Percentiles rank a stretch among this genome's conserved stretches.
These are phyloP conservation scores for Hypoxylon trugodes DNA, from an alignment of 495 filamentous ascomycete species.

Conservation along the genomic window DNA sequence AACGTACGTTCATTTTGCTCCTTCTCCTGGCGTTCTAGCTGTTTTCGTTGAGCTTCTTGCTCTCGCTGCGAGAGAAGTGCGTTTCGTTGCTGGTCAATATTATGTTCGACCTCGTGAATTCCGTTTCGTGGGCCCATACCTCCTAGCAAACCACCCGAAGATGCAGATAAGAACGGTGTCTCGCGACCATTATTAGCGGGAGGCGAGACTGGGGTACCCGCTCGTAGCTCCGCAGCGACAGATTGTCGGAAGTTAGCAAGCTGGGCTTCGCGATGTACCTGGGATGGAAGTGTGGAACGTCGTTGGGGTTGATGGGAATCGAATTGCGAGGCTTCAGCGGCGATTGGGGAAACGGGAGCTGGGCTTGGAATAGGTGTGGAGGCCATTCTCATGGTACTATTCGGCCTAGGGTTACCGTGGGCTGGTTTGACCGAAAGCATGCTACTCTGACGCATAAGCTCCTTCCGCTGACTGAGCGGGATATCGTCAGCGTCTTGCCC, in stretches of 20 bases:
- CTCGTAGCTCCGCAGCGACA: slow-evolving; percentile 68
- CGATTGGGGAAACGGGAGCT: slow-evolving; percentile 15
- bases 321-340: slow-evolving; percentile 49
- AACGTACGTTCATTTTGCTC: slow-evolving; percentile 62
- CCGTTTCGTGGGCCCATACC: slow-evolving; percentile 35
- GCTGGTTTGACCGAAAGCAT: slow-evolving; percentile 31
- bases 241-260: slow-evolving; percentile 82
- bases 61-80: slow-evolving; percentile 55
- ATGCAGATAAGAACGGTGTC: slow-evolving; percentile 53
- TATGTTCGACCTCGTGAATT: slow-evolving; percentile 41
- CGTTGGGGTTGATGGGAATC: slow-evolving; percentile 68
- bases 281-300: slow-evolving; percentile 47
- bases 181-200: slow-evolving; percentile 48
- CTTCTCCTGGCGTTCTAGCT: slow-evolving; percentile 54
- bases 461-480: slow-evolving; percentile 74
- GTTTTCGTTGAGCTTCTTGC: slow-evolving; percentile 54
- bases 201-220: slow-evolving; percentile 50
- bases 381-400: slow-evolving; percentile 37
- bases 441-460: slow-evolving; percentile 59
- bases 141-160: slow-evolving; percentile 32
- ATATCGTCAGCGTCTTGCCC: slow-evolving; percentile 67
- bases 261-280: slow-evolving; percentile 62
- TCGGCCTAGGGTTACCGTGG: slow-evolving; percentile 18
- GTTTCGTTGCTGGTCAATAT: slow-evolving; percentile 56
- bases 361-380: slow-evolving; percentile 12